Conservation (phyloP, 805 yeast species). For the Candida morakotiae region DNA sequence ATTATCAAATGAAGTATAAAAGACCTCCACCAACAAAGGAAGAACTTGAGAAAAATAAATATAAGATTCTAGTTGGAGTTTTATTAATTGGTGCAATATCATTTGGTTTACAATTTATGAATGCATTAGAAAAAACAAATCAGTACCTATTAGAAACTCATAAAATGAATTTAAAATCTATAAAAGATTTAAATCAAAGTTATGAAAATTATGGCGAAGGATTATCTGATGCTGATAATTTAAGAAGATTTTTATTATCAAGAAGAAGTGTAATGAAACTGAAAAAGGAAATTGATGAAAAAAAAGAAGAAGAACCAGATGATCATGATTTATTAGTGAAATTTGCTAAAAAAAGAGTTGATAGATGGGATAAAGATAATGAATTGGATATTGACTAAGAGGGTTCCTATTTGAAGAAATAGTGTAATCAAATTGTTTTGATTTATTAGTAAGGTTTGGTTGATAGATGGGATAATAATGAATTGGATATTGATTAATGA, state of each 20-base stretch:
- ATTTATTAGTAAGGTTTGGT: no score
- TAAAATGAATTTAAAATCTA: constrained; percentile 23
- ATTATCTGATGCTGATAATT: constrained; percentile 22
- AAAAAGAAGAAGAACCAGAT: constrained; percentile 14
- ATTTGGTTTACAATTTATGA: constrained; percentile 31
- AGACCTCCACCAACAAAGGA: constrained; percentile 37
- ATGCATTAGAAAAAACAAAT: constrained; percentile 31
- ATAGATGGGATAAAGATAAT: constrained; percentile 11
- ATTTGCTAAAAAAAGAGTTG: constrained; percentile 28
- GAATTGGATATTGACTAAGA: constrained; percentile 1
- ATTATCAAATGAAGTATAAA: constrained; percentile 40
- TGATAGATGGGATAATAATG: no score
- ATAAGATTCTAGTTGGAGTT: constrained; percentile 35
- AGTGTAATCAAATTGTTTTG: no score
- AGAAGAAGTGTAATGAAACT: constrained; percentile 25
- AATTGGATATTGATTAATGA: no score
- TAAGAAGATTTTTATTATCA: constrained; percentile 29
- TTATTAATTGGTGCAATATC: constrained; percentile 27
- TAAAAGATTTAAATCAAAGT: constrained; percentile 25
- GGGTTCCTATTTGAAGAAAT: not conserved
- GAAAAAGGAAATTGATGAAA: constrained; percentile 13
- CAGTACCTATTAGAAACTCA: constrained; percentile 23
- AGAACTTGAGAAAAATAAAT: constrained; percentile 39
- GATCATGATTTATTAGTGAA: constrained; percentile 28
- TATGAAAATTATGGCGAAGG: constrained; percentile 26